Conservation (phyloP, 805 yeast species). For the Schwanniomyces vanrijiae region DNA sequence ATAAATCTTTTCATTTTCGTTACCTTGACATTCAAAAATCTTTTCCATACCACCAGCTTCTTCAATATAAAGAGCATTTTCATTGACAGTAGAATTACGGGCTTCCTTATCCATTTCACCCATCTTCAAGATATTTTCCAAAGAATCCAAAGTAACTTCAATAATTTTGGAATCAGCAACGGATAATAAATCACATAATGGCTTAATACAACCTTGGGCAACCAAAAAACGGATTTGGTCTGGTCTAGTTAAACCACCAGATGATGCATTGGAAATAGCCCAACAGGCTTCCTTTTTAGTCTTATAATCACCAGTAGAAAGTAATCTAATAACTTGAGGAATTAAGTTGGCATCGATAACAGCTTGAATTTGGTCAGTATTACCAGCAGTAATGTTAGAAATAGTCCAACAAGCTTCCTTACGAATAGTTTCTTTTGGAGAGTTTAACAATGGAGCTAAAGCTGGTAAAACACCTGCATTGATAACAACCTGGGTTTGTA, state of each 20-base stretch:
- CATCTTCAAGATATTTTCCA: conserved; percentile 89
- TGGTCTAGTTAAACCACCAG: conserved; percentile 90
- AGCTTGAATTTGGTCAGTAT: conserved; percentile 91
- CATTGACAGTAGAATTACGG: conserved; percentile 67
- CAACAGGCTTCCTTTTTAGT: conserved; percentile 99
- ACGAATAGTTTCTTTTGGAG: conserved; percentile 87
- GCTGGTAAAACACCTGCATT: conserved; percentile 91
- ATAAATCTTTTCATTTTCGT: conserved; percentile 89
- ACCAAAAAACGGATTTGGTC: conserved; percentile 93
- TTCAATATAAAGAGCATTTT: conserved; percentile 88
- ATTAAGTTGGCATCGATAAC: conserved; percentile 92
- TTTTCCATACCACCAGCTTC: conserved; percentile 99
- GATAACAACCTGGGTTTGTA: conserved; percentile 92
- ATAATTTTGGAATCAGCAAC: conserved; percentile 89
- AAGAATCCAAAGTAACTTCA: conserved; percentile 92
- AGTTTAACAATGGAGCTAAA: conserved; percentile 71
- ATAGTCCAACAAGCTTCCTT: conserved; percentile 99
- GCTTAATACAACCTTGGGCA: conserved; percentile 94
- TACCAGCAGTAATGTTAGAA: conserved; percentile 97
- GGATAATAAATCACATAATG: conserved; percentile 86
- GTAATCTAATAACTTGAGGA: conserved; percentile 84
- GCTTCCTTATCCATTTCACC: conserved; percentile 91
- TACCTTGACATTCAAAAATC: conserved; percentile 88
- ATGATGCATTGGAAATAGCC: conserved; percentile 97
- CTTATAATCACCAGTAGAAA: conserved; percentile 83